Conservation (phyloP, 306 rosid species). For the Ochetophila trinervis region DNA sequence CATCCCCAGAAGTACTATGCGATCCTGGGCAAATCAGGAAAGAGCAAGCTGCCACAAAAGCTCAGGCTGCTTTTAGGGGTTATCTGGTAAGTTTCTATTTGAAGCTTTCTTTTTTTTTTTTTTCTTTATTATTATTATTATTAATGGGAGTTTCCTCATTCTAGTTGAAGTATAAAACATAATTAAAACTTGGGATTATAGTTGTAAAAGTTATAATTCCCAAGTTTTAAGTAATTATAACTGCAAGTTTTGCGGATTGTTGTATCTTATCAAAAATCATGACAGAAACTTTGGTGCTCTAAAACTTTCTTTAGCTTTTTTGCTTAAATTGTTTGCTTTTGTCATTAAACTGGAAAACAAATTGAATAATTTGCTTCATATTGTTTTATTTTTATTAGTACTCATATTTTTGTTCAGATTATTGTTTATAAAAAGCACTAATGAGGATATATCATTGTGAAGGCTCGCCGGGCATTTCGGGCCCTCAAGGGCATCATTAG, state of each 20-base stretch:
- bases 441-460: slow-evolving; percentile 35
- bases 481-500: slow-evolving; percentile 98
- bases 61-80: slow-evolving; percentile 97
- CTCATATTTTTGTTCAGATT: slow-evolving; percentile 1
- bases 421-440: slow-evolving; percentile 25
- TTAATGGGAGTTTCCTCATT: too few relatives aligned
- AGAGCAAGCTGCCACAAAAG: slow-evolving; percentile 87
- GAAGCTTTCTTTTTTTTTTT: background rate
- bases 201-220: too few relatives aligned
- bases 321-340: background rate
- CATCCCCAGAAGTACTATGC: slow-evolving; percentile 40
- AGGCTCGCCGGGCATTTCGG: slow-evolving; percentile 98
- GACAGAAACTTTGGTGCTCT: background rate
- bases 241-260: background rate
- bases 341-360: background rate
- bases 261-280: background rate
- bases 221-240: too few relatives aligned
- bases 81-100: slow-evolving; percentile 60
- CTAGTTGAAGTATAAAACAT: too few relatives aligned
- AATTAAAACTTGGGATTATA: too few relatives aligned
- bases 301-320: background rate
- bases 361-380: background rate
- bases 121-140: too few relatives aligned
- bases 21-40: slow-evolving; percentile 66
- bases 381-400: background rate